Base-by-base conservation (phyloP, 495 filamentous ascomycete genomes). In the Cercophora samala region DNA sequence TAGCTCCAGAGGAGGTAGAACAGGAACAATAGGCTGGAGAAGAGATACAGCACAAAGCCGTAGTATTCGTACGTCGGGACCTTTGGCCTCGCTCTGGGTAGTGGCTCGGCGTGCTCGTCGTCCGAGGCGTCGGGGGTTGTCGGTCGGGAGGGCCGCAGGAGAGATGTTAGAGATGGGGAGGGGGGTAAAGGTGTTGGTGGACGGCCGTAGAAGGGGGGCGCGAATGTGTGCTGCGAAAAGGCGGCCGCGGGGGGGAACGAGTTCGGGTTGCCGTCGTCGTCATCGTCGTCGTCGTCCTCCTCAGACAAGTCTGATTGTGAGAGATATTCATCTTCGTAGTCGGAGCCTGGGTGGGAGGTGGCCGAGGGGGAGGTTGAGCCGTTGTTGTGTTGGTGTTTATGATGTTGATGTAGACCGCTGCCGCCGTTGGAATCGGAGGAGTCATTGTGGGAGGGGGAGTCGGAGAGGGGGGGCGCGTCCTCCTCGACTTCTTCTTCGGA, bases 21-120 rank as follows among this genome's bases (percentile, higher is more conserved):
- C 25, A 93, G 76, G 75, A 97, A 98, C 1, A 85, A 87, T 51
- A 93, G 79, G 17, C 86, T 89, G 46, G 88, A 91, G 71, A 91
- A 89, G 25, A 99, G 84, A 76, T 99, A 98, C 25, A 99, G 84
- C 61, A 95, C 93, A 79, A 99, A 98, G 68, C 95, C 95, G 76
- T 99, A 98, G 84, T 99, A 99, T 74, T 99, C 95, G 77, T 99
- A 98, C 0, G 95, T 99, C 9, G 95, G 95, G 1, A 98, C 93
- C 70, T 93, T 93, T 0, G 95, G 95, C 55, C 89, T 89, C 18
- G 93, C 95, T 46, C 93, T 89, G 1, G 95, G 92, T 17, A 97
- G 87, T 0, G 90, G 90, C 55, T 88, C 88, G 46, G 89, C 85
- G 24, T 85, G 84, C 22, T 87, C 93, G 62, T 91, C 90, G 81